phyloP scores from a whole-genome alignment of 2,329 filamentous ascomycete genomes.

The Cephalotrichum gorgonifer region DNA sequence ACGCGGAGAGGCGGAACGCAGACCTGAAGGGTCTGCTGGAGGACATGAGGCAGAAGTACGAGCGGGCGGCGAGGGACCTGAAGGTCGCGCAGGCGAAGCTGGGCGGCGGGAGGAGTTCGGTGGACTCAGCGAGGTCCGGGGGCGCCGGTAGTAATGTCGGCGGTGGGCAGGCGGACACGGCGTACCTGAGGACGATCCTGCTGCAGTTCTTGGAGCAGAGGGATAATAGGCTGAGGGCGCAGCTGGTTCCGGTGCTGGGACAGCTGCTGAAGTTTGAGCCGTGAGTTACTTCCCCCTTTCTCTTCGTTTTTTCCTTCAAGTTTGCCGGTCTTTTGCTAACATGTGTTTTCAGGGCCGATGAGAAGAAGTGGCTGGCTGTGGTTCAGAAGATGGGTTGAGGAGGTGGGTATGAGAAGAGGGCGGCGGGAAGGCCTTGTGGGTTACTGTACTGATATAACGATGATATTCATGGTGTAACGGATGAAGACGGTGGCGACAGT shows the following conservation, averaged over 20 bases:
- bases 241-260: conserved; percentile 68
- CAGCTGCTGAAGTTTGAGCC: conserved; percentile 69
- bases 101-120: conserved; percentile 28
- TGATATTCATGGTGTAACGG: too few species aligned
- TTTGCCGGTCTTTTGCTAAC: conserved; percentile 11
- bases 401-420: background rate
- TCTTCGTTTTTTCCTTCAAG: background rate
- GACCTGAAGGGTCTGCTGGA: conserved; percentile 70
- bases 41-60: conserved; percentile 65
- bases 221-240: conserved; percentile 64
- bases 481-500: too few species aligned
- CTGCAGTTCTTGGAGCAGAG: conserved; percentile 74
- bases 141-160: conserved; percentile 10
- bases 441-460: too few species aligned
- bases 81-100: conserved; percentile 41
- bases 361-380: conserved; percentile 16
- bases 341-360: conserved; percentile 13
- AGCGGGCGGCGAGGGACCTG: conserved; percentile 64
- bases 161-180: conserved; percentile 31
- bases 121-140: conserved; percentile 32
- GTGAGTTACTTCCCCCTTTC: conserved; percentile 32
- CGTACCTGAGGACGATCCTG: conserved; percentile 72
- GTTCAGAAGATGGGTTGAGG: conserved; percentile 13
- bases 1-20: conserved; percentile 71
- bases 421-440: too few species aligned